Evolutionary conservation across 352 stramenopile genomes (phyloP).

Genomic region (Globisporangium canariense): DNA sequence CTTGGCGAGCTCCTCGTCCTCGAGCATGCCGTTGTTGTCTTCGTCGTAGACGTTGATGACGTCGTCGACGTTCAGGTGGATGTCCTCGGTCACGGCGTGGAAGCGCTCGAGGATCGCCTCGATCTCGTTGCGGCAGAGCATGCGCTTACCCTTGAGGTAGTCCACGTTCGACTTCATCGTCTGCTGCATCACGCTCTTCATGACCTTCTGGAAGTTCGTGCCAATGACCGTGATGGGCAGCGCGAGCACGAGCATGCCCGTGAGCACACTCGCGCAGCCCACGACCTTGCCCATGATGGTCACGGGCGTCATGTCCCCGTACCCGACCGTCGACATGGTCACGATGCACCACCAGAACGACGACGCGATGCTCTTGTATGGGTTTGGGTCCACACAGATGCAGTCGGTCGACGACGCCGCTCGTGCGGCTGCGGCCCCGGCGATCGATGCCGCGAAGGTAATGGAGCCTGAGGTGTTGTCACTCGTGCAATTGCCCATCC

Average conservation of each 20-base stretch:
- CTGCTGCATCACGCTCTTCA: constrained; percentile 75
- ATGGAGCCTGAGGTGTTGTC: neutral
- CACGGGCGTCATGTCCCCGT: constrained; percentile 84
- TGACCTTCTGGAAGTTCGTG: constrained; percentile 83
- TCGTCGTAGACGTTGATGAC: constrained; percentile 80
- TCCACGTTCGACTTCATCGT: constrained; percentile 81
- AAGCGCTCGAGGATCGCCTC: constrained; percentile 67
- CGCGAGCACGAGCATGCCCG: constrained; percentile 85
- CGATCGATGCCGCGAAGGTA: constrained; percentile 18
- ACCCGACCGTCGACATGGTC: constrained; percentile 90
- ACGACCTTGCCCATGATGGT: constrained; percentile 71
- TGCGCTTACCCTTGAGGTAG: constrained; percentile 67
- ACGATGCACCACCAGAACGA: constrained; percentile 90
- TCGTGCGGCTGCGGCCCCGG: constrained; percentile 25
- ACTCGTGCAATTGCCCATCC: constrained; percentile 44
- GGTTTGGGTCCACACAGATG: constrained; percentile 71
- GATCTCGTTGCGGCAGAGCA: constrained; percentile 72
- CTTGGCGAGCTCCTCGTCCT: constrained; percentile 68
- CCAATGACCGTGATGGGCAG: constrained; percentile 90
- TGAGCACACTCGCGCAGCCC: constrained; percentile 67
- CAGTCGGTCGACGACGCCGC: constrained; percentile 21
- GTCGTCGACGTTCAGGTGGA: constrained; percentile 73
- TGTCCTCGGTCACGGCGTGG: constrained; percentile 68
- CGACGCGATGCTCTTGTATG: constrained; percentile 74
- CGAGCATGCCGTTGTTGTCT: constrained; percentile 72